A percentile compares a stretch with the other conserved stretches of the same genome.
phyloP scores from a whole-genome alignment of 2,329 filamentous ascomycete species.

The Calonectria honghensis region DNA sequence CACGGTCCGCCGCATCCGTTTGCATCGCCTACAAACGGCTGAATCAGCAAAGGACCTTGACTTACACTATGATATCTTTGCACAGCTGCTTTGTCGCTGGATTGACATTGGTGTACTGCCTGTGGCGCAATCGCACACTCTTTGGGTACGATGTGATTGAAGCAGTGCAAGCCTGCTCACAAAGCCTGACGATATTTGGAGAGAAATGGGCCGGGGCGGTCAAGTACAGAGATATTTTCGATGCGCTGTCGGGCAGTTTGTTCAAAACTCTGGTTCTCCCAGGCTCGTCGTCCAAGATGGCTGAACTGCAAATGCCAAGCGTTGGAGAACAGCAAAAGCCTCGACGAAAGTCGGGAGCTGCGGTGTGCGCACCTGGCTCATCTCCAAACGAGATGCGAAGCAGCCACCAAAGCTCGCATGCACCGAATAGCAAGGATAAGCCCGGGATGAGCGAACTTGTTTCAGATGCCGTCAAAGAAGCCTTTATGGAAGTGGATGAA shows the following conservation, averaged over 20 bases:
- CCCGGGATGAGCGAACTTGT: slow-evolving; percentile 4
- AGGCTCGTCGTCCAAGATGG: neutral
- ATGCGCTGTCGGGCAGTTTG: slow-evolving; percentile 8
- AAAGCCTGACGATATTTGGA: slow-evolving; percentile 3
- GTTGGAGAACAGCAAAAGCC: neutral
- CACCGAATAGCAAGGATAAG: neutral
- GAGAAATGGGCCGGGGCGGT: slow-evolving; percentile 13
- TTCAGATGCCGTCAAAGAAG: slow-evolving; percentile 51
- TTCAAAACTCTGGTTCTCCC: slow-evolving; percentile 9
- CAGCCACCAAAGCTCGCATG: neutral
- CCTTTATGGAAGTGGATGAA: slow-evolving; percentile 56
- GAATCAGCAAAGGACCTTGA: slow-evolving; percentile 55
- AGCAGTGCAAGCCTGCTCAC: slow-evolving; percentile 7
- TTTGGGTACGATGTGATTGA: slow-evolving; percentile 19
- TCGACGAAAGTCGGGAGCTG: neutral
- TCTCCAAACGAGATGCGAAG: neutral
- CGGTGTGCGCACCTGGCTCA: neutral
- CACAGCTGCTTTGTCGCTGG: slow-evolving; percentile 56
- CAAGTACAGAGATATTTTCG: slow-evolving; percentile 10
- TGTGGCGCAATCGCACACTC: neutral
- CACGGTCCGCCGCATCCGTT: slow-evolving; percentile 39
- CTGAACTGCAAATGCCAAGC: neutral
- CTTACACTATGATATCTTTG: slow-evolving; percentile 56
- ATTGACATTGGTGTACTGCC: slow-evolving; percentile 2
- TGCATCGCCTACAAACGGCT: slow-evolving; percentile 57